Conservation (phyloP, 345 rosid genomes). For the Raphanus sativus region DNA sequence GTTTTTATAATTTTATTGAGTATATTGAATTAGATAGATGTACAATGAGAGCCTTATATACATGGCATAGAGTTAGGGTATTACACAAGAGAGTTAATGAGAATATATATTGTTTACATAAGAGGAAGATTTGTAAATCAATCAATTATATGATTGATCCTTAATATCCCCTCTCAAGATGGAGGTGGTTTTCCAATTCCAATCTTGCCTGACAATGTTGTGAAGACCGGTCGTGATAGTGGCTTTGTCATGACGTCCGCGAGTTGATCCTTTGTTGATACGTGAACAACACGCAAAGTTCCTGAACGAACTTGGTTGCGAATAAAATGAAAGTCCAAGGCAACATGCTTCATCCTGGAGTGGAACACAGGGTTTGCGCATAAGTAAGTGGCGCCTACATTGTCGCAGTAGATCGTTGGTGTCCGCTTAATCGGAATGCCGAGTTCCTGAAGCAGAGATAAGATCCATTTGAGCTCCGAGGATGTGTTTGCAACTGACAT, state of each 20-base stretch:
- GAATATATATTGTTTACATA: too few relatives aligned
- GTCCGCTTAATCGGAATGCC: not conserved
- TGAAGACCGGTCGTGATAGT: not conserved
- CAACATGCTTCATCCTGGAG: not conserved
- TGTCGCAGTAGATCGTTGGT: not conserved
- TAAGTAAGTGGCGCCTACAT: not conserved
- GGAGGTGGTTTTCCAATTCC: too few relatives aligned
- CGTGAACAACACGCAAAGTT: not conserved
- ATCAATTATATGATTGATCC: too few relatives aligned
- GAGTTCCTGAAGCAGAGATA: not conserved
- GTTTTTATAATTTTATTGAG: too few relatives aligned
- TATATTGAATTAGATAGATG: too few relatives aligned
- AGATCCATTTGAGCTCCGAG: not conserved
- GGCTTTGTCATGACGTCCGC: not conserved
- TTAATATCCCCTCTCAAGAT: too few relatives aligned
- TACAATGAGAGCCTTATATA: too few relatives aligned
- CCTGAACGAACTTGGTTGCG: not conserved
- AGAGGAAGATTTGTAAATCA: too few relatives aligned
- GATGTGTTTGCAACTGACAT: not conserved
- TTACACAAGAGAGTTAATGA: too few relatives aligned
- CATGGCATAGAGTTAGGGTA: too few relatives aligned
- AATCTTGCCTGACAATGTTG: too few relatives aligned
- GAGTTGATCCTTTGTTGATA: not conserved
- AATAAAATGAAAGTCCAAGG: not conserved
- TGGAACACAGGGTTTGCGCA: not conserved